Evolutionary conservation across 805 yeast species (phyloP).

Genomic region (Candida chilensis): DNA sequence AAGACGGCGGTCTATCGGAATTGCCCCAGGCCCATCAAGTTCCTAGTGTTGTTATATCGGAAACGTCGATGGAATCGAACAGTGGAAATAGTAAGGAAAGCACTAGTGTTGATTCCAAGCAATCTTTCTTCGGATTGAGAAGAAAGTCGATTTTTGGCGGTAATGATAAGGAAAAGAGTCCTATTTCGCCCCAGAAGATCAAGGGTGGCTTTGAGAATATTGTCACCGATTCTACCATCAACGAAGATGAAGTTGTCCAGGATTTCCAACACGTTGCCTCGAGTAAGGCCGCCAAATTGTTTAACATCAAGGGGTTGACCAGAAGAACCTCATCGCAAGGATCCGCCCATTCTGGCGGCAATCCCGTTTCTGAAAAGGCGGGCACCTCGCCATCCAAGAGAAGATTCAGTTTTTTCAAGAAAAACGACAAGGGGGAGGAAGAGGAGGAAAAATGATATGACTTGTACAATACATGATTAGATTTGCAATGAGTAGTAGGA

Average conservation of each 20-base stretch:
- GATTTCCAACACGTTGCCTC: background rate
- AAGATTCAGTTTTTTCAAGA: background rate
- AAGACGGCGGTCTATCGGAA: too few species aligned
- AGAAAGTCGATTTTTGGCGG: background rate
- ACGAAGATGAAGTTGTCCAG: background rate
- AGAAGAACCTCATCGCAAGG: constrained; percentile 1
- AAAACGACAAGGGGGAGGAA: background rate
- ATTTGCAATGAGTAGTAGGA: too few species aligned
- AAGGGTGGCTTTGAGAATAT: too few species aligned
- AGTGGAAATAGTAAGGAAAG: background rate
- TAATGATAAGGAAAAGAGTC: constrained; percentile 1
- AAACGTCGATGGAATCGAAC: background rate
- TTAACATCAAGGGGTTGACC: background rate
- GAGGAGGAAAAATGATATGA: background rate
- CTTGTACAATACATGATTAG: too few species aligned
- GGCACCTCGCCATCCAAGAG: background rate
- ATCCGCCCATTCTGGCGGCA: background rate
- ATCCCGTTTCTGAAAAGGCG: background rate
- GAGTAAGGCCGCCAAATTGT: background rate
- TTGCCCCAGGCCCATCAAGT: too few species aligned
- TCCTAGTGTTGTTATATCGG: background rate
- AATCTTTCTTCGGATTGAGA: background rate
- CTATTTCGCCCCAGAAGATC: too few species aligned
- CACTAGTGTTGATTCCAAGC: background rate
- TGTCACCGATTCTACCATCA: background rate